phyloP scores from a whole-genome alignment of 164 flowering plant genomes.

The Santalum album region DNA sequence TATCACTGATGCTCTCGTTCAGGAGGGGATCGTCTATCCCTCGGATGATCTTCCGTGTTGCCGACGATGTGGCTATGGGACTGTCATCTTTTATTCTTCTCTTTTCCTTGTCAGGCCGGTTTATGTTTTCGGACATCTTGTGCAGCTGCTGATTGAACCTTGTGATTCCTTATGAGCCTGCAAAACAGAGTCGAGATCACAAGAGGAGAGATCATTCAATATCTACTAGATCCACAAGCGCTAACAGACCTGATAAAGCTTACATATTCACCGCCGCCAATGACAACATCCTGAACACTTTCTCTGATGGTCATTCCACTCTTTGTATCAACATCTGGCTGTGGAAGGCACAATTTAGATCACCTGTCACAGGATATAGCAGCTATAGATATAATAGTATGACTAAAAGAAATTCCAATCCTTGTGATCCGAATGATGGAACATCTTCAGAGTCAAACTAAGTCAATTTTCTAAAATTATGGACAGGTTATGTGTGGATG shows the following conservation, averaged over 20 bases:
- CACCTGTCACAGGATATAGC: constrained; percentile 90
- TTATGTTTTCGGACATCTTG: constrained; percentile 78
- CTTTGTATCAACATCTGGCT: constrained; percentile 48
- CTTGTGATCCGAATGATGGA: too few species aligned
- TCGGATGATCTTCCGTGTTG: constrained; percentile 53
- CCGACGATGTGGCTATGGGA: constrained; percentile 36
- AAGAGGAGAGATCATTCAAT: not conserved
- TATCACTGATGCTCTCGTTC: constrained; percentile 80
- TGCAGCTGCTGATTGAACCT: constrained; percentile 73
- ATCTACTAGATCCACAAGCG: not conserved
- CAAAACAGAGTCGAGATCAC: not conserved
- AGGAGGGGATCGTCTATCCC: constrained; percentile 96
- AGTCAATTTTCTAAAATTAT: too few species aligned
- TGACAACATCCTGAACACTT: constrained; percentile 82
- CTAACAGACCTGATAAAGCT: constrained; percentile 13
- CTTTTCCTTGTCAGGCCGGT: constrained; percentile 60
- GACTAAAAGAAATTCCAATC: too few species aligned
- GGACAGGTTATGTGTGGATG: too few species aligned
- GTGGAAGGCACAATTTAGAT: constrained; percentile 84
- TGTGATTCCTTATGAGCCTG: constrained; percentile 35
- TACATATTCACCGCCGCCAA: constrained; percentile 92
- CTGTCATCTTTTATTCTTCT: constrained; percentile 75
- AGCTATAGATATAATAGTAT: too few species aligned
- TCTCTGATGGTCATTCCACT: constrained; percentile 76
- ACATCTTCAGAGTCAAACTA: too few species aligned